Base-by-base conservation (phyloP, 1,284 basidiomycete genomes). In the Mycocalia duriaeana region DNA sequence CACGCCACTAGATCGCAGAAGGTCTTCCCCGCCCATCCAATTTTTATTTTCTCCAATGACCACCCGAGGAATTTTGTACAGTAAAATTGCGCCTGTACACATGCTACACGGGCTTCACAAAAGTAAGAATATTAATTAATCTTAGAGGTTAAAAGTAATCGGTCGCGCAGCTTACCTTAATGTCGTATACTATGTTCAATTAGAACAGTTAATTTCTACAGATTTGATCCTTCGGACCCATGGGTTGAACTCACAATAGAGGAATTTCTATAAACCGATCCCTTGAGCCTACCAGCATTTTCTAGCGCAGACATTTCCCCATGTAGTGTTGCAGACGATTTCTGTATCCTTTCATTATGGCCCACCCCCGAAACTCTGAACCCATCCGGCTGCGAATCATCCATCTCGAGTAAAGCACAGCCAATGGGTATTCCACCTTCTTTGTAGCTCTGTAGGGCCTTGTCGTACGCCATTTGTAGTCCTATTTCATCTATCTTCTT, bases 381-480 rank as follows among this genome's bases (percentile, higher is more conserved):
- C 13, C 47, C 49, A 14, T 35, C 25, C n/a, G 38, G 54, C 2
- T 64, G 62, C n/a, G n/a, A n/a, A 20, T 66, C 62, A 39, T 63
- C 59, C 9, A 37, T 38, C 3, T 44, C 18, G 43, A 77, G 53
- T 26, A 81, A 62, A 4, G 69, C 71, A 11, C 74, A 70, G 14
- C 81, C 80, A 52, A 84, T 82, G 3, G 81, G 81, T 25, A 82
- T 69, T 0, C 81, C 81, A 1, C 78, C 77, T 48, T 80, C 71
- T 0, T 51, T 50, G 40, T 64, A 68, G 49, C 75, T 68, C 50
- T 69, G 66, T 25, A 55, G 59, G 0, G 79, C 79, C 49, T 79
- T 66, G 5, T 58, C 58, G 22, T 76, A 58, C n/a, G 77, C 75
- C 1, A 54, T 42, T 20, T 41, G 41, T 22, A 63, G 36, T 13